Evolutionary conservation across 2,329 filamentous ascomycete species (phyloP), one percentile per base, ranked within the genome.

Genomic region (Blumeria graminis): DNA sequence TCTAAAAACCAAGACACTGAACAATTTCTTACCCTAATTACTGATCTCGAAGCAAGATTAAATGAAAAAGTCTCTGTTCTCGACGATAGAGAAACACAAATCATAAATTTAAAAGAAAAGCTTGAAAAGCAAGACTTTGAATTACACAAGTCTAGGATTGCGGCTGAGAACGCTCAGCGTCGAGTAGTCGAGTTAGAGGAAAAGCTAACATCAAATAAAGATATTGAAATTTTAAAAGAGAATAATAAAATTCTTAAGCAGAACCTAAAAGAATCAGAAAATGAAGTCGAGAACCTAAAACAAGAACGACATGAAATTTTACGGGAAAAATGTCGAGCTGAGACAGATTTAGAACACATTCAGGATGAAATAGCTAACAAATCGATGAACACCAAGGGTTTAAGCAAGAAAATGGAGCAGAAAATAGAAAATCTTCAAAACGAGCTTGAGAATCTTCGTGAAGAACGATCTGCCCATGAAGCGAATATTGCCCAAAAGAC

Each of bases 341-440:
- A 80, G 62, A 69, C 68, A 6, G 74, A 82, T 58, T 69, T 82
- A 14, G 74, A 80, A 62, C 78, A 82, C 63, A 72, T 88, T 28
- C 82, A 85, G 59, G 82, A 86, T 56, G 84, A 88, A 63, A 78
- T 88, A 75, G 76, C 82, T 22, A 82, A 89, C 68, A 88, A 87
- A 62, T 89, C 84, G 0, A 75, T 87, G 39, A 78, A 79, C 56
- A 84, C 82, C 11, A 87, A 84, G 65, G 83, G 82, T 1, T 72
- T 86, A 8, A 84, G 79, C 55, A 77, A 83, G 35, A 84, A 89
- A 67, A 74, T 86, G 16, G 83, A 89, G 63, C 82, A 86, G 61
- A 86, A 80, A 66, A 70, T 79, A 8, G 70, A 72, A 55, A 78
- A 78, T 35, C 69, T 89, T 9, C 82, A 88, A 61, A 71, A 76